Base-by-base conservation (phyloP, 192 early-diverging fungal genomes). In the Coemansia sp. region DNA sequence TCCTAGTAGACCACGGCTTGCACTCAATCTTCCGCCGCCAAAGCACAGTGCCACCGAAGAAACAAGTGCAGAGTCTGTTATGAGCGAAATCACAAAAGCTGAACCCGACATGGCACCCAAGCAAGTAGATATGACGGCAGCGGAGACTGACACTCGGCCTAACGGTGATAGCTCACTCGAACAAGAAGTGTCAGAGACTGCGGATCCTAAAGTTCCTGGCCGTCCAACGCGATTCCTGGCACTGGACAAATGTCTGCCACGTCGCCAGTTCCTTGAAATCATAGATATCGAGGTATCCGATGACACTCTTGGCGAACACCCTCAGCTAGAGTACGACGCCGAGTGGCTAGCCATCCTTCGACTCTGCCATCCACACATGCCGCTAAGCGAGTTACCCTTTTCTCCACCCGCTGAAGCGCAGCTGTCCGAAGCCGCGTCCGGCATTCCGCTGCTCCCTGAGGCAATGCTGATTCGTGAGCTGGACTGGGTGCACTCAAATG, bases 201-300 rank as follows among this genome's bases (percentile, higher is more conserved):
- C 62, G 3, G 52, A 69, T 33, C 78, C 70, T 11, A 70, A 66
- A 20, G 71, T 75, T 11, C 64, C 75, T 29, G 71, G 74, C 3
- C 73, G 79, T 0, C 55, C 80, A 9, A 99, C 98, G 2, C 75
- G 86, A 38, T 99, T 99, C 78, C 69, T 98, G 46, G 89, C 95
- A 3, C 80, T 99, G n/a, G 98, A 99, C 82, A 98, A 98, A 64
- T 99, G 98, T 64, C 55, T 93, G 24, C 91, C 90, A 3, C 62
- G 83, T 5, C 85, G 93, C 2, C 82, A 93, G 40, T 98, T 95
- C 71, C 75, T 99, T 33, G 93, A 98, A 80, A 88, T 96, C 40
- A 65, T 74, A 18, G 69, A 73, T 11, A 49, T 89, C 4, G 87
- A 94, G 68, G 81, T 90, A 6, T 81, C 88, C 2, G 76, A 65